A percentile compares a stretch with the other conserved stretches of the same genome.
These are phyloP conservation scores for Ramaria rubella DNA, from an alignment of 768 basidiomycete genomes.

Conservation along the genomic window DNA sequence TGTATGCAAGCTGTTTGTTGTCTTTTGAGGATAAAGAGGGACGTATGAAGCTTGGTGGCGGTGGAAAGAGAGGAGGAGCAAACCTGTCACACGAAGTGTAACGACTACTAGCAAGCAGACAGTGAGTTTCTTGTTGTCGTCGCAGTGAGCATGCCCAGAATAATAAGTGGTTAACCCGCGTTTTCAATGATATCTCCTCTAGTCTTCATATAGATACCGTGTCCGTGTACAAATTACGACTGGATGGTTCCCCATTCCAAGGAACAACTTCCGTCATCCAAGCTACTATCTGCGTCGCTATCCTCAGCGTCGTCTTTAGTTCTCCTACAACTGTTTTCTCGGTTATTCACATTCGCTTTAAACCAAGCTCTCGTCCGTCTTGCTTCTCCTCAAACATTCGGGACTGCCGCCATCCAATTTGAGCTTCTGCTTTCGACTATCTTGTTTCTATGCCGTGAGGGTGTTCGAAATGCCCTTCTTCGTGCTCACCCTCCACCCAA, in stretches of 20 bases:
- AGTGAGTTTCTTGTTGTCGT: too few species aligned
- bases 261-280: neutral
- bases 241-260: neutral
- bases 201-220: neutral
- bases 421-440: constrained; percentile 87
- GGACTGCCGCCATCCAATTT: constrained; percentile 90
- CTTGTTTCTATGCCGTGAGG: constrained; percentile 90
- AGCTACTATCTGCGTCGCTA: constrained; percentile 36
- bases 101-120: too few species aligned
- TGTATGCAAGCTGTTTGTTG: too few species aligned
- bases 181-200: too few species aligned
- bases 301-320: constrained; percentile 61
- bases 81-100: too few species aligned
- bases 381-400: constrained; percentile 41
- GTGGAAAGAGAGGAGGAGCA: too few species aligned
- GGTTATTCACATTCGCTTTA: constrained; percentile 78
- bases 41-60: too few species aligned
- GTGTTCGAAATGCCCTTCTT: constrained; percentile 78
- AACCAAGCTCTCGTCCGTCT: constrained; percentile 75
- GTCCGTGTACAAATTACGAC: neutral
- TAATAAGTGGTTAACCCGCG: too few species aligned
- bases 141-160: too few species aligned
- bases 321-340: constrained; percentile 77
- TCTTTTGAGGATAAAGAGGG: too few species aligned
- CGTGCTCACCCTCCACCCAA: constrained; percentile 37